phyloP scores from a whole-genome alignment of 2,329 filamentous ascomycete genomes.

The Lecanoromycetidae sp. region DNA sequence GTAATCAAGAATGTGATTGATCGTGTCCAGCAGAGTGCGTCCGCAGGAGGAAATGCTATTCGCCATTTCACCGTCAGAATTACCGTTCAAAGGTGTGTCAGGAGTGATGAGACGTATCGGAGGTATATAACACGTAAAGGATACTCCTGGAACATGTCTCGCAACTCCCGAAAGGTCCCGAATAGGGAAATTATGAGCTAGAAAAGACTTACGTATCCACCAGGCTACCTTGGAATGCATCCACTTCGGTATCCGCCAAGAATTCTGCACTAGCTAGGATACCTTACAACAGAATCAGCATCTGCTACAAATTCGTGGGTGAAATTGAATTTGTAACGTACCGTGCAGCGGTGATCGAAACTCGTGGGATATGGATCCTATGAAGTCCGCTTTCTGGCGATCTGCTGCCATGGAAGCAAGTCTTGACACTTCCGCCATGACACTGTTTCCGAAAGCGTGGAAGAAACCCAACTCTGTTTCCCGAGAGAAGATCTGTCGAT shows the following conservation, averaged over 20 bases:
- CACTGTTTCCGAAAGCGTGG: slow-evolving; percentile 32
- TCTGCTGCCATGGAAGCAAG: slow-evolving; percentile 31
- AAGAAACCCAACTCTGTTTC: slow-evolving; percentile 31
- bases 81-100: too few relatives aligned
- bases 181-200: too few relatives aligned
- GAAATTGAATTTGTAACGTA: background rate
- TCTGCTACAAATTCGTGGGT: too few relatives aligned
- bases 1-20: slow-evolving; percentile 34
- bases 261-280: slow-evolving; percentile 40
- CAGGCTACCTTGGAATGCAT: slow-evolving; percentile 32
- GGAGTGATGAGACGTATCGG: too few relatives aligned
- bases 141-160: too few relatives aligned
- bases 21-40: slow-evolving; percentile 39
- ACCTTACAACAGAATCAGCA: slow-evolving; percentile 19
- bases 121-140: too few relatives aligned
- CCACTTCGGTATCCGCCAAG: slow-evolving; percentile 33
- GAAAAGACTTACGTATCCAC: too few relatives aligned
- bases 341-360: slow-evolving; percentile 35
- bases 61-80: too few relatives aligned
- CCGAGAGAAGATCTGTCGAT: slow-evolving; percentile 23
- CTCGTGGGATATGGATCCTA: slow-evolving; percentile 42
- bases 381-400: slow-evolving; percentile 40
- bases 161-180: too few relatives aligned
- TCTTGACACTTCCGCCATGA: slow-evolving; percentile 31
- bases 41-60: slow-evolving; percentile 40